Percentiles rank a stretch among this genome's conserved stretches.
phyloP scores from a whole-genome alignment of 1,284 basidiomycete genomes.

The Austroboletus niveus region DNA sequence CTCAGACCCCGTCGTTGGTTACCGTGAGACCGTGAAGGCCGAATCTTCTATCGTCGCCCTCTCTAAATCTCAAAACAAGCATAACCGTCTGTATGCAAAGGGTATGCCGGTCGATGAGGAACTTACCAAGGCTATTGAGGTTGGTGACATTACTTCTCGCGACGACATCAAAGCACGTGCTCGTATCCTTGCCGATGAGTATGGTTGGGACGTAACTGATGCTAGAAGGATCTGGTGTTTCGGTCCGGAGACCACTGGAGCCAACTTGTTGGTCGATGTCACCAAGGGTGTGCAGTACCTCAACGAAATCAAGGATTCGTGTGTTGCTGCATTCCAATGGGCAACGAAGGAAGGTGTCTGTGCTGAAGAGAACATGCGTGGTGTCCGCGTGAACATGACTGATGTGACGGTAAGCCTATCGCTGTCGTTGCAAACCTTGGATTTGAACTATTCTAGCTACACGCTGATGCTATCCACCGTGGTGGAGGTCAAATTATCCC shows the following conservation, averaged over 20 bases:
- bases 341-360: constrained; percentile 98
- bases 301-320: constrained; percentile 99
- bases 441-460: constrained; percentile 55
- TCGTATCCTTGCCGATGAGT: constrained; percentile 94
- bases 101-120: constrained; percentile 94
- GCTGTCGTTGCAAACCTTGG: not conserved
- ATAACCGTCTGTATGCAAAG: constrained; percentile 97
- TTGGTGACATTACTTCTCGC: constrained; percentile 83
- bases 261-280: constrained; percentile 96
- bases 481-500: constrained; percentile 99
- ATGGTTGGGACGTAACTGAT: constrained; percentile 98
- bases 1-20: constrained; percentile 97
- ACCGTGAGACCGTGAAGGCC: constrained; percentile 96
- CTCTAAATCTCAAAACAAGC: constrained; percentile 99
- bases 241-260: constrained; percentile 97
- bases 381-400: constrained; percentile 93
- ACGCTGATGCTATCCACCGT: constrained; percentile 99
- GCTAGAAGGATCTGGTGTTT: constrained; percentile 99
- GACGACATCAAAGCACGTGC: constrained; percentile 99
- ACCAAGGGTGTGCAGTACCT: constrained; percentile 99
- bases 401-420: constrained; percentile 81
- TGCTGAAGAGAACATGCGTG: constrained; percentile 98
- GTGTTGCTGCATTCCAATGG: constrained; percentile 99
- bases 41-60: constrained; percentile 96
- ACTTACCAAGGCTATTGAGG: constrained; percentile 90